Conservation (phyloP, 75 land plant genomes). For the Selaginella tamariscina region DNA sequence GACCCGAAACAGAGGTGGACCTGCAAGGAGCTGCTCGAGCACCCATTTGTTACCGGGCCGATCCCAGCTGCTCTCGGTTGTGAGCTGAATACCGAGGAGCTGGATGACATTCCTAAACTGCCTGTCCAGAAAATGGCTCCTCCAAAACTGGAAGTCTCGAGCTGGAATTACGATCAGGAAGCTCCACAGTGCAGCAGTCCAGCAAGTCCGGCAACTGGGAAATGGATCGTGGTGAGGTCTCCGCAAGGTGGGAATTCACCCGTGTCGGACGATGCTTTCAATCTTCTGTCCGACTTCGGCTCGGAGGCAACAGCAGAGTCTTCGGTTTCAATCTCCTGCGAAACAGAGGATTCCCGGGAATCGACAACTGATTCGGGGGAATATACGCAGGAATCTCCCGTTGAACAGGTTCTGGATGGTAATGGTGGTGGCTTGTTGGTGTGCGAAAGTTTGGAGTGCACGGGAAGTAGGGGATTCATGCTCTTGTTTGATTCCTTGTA, state of each 20-base stretch:
- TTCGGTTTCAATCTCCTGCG: no score
- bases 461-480: no score
- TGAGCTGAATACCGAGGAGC: background rate
- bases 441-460: no score
- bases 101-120: background rate
- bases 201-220: background rate
- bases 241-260: background rate
- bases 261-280: background rate
- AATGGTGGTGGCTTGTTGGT: no score
- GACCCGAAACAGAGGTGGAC: constrained; percentile 49
- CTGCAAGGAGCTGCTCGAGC: constrained; percentile 37
- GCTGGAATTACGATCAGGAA: background rate
- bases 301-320: no score
- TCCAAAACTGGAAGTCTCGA: background rate
- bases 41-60: constrained; percentile 21
- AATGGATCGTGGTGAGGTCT: background rate
- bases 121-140: background rate
- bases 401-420: no score
- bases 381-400: no score
- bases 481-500: no score
- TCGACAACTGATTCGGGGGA: no score
- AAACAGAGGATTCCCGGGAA: no score
- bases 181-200: background rate
- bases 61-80: background rate
- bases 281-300: background rate